A percentile compares a stretch with the other conserved stretches of the same genome.
phyloP scores from a whole-genome alignment of 768 basidiomycete species.

The Xerocomus brunneocitrinus region DNA sequence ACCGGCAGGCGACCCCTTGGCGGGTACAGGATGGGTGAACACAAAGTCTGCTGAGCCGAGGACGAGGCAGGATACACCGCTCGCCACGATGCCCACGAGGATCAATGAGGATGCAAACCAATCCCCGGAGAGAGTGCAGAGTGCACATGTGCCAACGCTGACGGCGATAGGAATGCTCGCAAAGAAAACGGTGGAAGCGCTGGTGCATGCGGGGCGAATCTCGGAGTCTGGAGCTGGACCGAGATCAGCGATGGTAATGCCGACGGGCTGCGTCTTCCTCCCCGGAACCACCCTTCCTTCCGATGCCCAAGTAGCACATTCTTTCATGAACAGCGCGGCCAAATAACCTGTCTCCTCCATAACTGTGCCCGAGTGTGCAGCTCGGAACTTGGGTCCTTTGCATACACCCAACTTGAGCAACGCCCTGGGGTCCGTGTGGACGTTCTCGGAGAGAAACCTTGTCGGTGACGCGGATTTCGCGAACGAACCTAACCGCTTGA shows the following conservation, averaged over 20 bases:
- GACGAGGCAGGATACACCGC: constrained; percentile 24
- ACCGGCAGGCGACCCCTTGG: constrained; percentile 22
- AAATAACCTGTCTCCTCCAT: constrained; percentile 42
- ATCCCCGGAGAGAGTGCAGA: constrained; percentile 19
- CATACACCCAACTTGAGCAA: constrained; percentile 14
- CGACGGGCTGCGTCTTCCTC: constrained; percentile 7
- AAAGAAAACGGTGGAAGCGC: neutral
- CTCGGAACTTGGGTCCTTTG: constrained; percentile 62
- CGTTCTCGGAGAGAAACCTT: neutral
- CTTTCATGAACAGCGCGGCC: constrained; percentile 47
- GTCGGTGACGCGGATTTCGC: constrained; percentile 9
- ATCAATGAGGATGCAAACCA: constrained; percentile 28
- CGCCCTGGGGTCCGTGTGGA: constrained; percentile 16
- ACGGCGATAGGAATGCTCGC: constrained; percentile 18
- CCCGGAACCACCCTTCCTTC: constrained; percentile 8
- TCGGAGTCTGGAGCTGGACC: constrained; percentile 4
- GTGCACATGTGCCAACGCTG: constrained; percentile 19
- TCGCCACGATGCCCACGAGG: constrained; percentile 26
- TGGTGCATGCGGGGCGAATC: constrained; percentile 3
- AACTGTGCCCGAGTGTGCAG: constrained; percentile 59
- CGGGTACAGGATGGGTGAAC: constrained; percentile 22
- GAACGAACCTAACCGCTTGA: constrained; percentile 20
- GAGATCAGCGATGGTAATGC: constrained; percentile 10
- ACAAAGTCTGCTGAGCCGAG: constrained; percentile 23
- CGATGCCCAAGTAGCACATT: constrained; percentile 9